Evolutionary conservation across 2,329 filamentous ascomycete species (phyloP), one percentile per base, ranked within the genome.

Genomic region (Plectosphaerella plurivora): DNA sequence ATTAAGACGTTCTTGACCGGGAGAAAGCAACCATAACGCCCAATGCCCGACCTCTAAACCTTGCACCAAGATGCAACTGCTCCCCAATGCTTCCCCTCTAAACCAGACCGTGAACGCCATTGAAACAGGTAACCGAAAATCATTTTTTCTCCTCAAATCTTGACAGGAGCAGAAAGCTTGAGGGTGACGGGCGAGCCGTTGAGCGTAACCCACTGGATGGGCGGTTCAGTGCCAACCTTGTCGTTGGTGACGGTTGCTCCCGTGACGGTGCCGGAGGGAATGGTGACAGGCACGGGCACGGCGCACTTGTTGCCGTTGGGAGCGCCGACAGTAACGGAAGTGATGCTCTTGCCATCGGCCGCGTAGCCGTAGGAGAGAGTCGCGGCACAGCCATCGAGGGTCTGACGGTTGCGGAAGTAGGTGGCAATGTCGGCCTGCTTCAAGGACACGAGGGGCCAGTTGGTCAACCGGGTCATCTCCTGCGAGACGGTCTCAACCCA

Each of bases 401-500:
- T 66, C 65, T 74, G 75, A 52, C 83, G 78, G 51, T 76, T 72
- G 42, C 75, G 60, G 67, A 85, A 85, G 4, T 67, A 60, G 5
- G 67, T 63, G 12, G 74, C 78, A 59, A 78, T 68, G 61, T 83
- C 76, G 55, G 82, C 75, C 47, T 62, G 60, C 56, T 60, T 61
- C 18, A 62, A 51, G 47, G 60, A 60, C 5, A 47, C 55, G 41
- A 62, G 54, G 36, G 60, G 60, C 60, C 60, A 62, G 55, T 57
- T 52, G 18, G 60, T 62, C 77, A 84, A 68, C 42, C 81, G 73
- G 45, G 70, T 68, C 60, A 83, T 74, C 58, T 84, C 81, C 57
- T 76, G 70, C 2, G 76, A 71, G 18, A 80, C 63, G 2, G 70
- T 73, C 64, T 83, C 80, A 16, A 77, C 72, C 81, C 81, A 84